A percentile compares a stretch with the other conserved stretches of the same genome.
These are phyloP conservation scores for Lodderomyces elongisporus DNA, from an alignment of 1,139 yeast genomes.

Conservation along the genomic window DNA sequence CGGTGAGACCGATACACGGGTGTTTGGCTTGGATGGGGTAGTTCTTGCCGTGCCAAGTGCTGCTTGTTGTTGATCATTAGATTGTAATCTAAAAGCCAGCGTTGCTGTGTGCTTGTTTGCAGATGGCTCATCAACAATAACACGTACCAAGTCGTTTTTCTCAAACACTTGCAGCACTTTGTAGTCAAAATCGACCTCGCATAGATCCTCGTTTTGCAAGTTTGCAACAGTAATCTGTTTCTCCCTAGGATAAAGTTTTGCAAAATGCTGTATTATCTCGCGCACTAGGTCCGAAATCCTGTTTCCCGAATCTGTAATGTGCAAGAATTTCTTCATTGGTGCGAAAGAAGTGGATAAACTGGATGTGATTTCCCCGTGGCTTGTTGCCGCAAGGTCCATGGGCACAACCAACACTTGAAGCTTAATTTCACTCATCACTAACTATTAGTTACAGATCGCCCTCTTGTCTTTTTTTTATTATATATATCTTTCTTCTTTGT, in stretches of 20 bases:
- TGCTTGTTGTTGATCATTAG: background rate
- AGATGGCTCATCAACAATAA: too few relatives aligned
- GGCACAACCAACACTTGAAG: conserved; percentile 41
- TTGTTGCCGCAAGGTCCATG: conserved; percentile 13
- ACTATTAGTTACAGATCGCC: too few relatives aligned
- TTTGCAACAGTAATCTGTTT: conserved; percentile 47
- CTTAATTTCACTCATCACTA: conserved; percentile 32
- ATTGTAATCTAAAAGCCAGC: too few relatives aligned
- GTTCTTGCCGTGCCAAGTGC: background rate
- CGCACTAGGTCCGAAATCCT: conserved; percentile 43
- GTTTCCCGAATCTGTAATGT: conserved; percentile 47
- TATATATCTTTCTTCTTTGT: too few relatives aligned
- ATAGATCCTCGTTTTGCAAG: conserved; percentile 58
- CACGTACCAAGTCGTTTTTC: conserved; percentile 50
- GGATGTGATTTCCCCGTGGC: conserved; percentile 14
- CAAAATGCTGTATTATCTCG: conserved; percentile 37
- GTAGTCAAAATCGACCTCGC: conserved; percentile 78
- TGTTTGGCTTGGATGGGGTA: background rate
- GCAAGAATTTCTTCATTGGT: conserved; percentile 62
- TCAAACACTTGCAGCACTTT: conserved; percentile 49
- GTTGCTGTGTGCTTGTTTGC: too few relatives aligned
- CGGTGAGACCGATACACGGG: conserved; percentile 8
- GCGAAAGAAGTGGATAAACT: too few relatives aligned
- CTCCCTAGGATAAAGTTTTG: conserved; percentile 60
- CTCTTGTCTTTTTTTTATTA: too few relatives aligned